phyloP scores from a whole-genome alignment of 441 rosid genomes.

The Biscutella laevigata region DNA sequence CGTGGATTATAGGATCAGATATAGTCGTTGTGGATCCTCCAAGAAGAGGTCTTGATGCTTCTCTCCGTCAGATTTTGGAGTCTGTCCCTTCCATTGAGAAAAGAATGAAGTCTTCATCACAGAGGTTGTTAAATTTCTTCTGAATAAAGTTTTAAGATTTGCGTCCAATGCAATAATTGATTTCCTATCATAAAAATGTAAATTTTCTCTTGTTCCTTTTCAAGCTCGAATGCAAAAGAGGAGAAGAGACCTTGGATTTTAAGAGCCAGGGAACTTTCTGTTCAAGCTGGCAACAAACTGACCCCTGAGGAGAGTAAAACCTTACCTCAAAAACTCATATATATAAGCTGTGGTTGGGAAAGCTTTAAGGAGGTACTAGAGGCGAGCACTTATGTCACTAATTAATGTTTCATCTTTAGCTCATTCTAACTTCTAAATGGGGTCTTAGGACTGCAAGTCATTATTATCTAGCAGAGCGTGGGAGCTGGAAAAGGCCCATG shows the following conservation, averaged over 20 bases:
- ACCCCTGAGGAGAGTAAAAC: conserved; percentile 32
- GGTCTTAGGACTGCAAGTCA: conserved; percentile 63
- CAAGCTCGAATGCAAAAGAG: conserved; percentile 39
- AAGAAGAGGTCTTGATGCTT: conserved; percentile 75
- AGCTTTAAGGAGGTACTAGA: conserved; percentile 76
- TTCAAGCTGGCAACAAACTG: conserved; percentile 49
- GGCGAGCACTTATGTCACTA: conserved; percentile 1
- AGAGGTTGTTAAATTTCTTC: conserved; percentile 35
- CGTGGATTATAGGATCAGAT: conserved; percentile 88
- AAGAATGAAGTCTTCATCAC: conserved; percentile 37
- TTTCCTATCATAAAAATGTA: background rate
- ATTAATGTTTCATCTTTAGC: conserved; percentile 1
- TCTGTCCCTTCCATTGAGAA: conserved; percentile 40
- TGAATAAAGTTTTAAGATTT: background rate
- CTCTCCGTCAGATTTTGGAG: conserved; percentile 58
- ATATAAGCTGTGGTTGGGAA: conserved; percentile 96
- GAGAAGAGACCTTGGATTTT: conserved; percentile 96
- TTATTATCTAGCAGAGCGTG: conserved; percentile 61
- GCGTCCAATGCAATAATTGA: background rate
- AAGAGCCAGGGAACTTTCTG: conserved; percentile 68
- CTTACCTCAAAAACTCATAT: conserved; percentile 75
- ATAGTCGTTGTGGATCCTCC: conserved; percentile 90
- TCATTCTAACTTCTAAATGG: conserved; percentile 7
- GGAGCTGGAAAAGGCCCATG: conserved; percentile 79
- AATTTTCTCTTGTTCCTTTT: conserved; percentile 25